phyloP scores from a whole-genome alignment of 495 filamentous ascomycete species.

The Bacidia gigantensis region DNA sequence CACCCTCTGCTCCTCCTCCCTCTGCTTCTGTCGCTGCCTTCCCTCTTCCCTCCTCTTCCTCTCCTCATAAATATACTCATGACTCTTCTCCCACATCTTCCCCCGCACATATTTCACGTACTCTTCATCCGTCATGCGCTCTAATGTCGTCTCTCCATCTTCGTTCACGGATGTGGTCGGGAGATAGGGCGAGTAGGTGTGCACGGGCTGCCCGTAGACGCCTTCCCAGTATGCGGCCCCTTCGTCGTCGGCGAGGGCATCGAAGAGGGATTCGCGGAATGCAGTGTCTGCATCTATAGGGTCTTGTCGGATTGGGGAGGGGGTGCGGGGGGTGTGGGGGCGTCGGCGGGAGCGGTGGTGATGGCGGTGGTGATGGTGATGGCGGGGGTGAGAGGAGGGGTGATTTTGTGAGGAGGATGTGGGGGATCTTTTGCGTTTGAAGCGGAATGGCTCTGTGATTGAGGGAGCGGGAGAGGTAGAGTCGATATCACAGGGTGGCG shows the following conservation, averaged over 20 bases:
- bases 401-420: not conserved
- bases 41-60: slow-evolving; percentile 49
- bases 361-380: slow-evolving; percentile 18
- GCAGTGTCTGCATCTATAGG: slow-evolving; percentile 46
- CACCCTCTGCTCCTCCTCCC: slow-evolving; percentile 23
- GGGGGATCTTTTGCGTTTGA: slow-evolving; percentile 15
- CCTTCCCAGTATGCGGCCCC: slow-evolving; percentile 88
- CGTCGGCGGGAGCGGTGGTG: slow-evolving; percentile 23
- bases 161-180: slow-evolving; percentile 24
- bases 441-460: slow-evolving; percentile 16
- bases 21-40: slow-evolving; percentile 30
- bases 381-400: not conserved
- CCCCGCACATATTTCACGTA: slow-evolving; percentile 71
- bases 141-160: slow-evolving; percentile 46
- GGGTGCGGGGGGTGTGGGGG: slow-evolving; percentile 13
- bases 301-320: slow-evolving; percentile 14
- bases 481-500: slow-evolving; percentile 10
- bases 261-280: slow-evolving; percentile 93
- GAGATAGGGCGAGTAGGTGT: slow-evolving; percentile 39
- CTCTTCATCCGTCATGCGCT: slow-evolving; percentile 82
- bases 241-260: slow-evolving; percentile 97
- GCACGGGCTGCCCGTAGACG: slow-evolving; percentile 88
- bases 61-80: slow-evolving; percentile 48
- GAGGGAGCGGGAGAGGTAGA: slow-evolving; percentile 5
- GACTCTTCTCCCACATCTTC: slow-evolving; percentile 87